A percentile compares a stretch with the other conserved stretches of the same genome.
phyloP scores from a whole-genome alignment of 805 yeast species.

The Candida coquimbonensis region DNA sequence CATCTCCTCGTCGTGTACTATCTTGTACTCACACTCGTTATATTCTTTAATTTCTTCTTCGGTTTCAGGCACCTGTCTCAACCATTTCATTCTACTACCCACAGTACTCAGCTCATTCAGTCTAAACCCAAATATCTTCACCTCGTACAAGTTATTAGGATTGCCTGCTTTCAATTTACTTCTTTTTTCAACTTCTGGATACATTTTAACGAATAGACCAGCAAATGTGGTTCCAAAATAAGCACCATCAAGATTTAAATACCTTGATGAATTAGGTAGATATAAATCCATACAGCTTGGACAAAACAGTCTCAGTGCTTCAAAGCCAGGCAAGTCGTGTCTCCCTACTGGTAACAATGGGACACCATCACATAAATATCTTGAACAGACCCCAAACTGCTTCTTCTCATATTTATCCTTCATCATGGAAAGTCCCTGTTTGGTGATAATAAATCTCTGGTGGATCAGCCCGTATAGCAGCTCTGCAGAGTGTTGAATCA shows the following conservation, averaged over 20 bases:
- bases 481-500: constrained; percentile 87
- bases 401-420: constrained; percentile 89
- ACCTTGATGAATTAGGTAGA: constrained; percentile 80
- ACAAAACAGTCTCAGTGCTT: constrained; percentile 87
- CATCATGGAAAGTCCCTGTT: constrained; percentile 84
- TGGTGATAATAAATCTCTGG: constrained; percentile 82
- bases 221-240: constrained; percentile 96
- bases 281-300: constrained; percentile 93
- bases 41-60: constrained; percentile 56
- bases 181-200: constrained; percentile 81
- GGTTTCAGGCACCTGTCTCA: constrained; percentile 67
- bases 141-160: constrained; percentile 38
- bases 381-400: constrained; percentile 88
- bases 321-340: constrained; percentile 84
- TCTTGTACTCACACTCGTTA: constrained; percentile 53
- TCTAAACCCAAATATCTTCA: constrained; percentile 83
- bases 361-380: constrained; percentile 85
- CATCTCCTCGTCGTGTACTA: constrained; percentile 36
- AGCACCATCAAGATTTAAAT: constrained; percentile 89
- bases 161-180: constrained; percentile 22
- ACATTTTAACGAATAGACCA: constrained; percentile 83
- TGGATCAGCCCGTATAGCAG: constrained; percentile 89
- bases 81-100: constrained; percentile 97
- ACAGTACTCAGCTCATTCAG: constrained; percentile 64
- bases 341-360: constrained; percentile 88